Percentiles rank a stretch among this genome's conserved stretches.
Evolutionary conservation across 1,284 basidiomycete species (phyloP).

Genomic region (Moniliophthora roreri): DNA sequence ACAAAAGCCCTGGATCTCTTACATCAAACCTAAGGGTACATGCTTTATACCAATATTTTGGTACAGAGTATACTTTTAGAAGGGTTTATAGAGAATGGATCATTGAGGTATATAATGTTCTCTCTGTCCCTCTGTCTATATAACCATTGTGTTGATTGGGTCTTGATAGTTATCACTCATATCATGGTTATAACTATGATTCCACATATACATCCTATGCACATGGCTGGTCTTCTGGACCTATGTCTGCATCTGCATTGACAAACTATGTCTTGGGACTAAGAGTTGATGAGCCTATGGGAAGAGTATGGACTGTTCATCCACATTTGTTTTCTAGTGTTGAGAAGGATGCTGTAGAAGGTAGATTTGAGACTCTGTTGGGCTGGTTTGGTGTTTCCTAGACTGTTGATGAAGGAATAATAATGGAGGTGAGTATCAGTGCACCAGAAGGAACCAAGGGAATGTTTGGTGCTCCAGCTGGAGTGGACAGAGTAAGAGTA

Average conservation of each 20-base stretch:
- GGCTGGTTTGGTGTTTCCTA: slow-evolving; percentile 44
- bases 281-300: slow-evolving; percentile 21
- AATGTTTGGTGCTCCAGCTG: slow-evolving; percentile 6
- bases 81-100: slow-evolving; percentile 47
- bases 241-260: slow-evolving; percentile 26
- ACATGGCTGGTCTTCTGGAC: slow-evolving; percentile 28
- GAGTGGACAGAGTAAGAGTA: too few relatives aligned
- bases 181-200: slow-evolving; percentile 45
- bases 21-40: slow-evolving; percentile 48
- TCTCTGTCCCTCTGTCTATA: neutral
- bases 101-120: slow-evolving; percentile 35
- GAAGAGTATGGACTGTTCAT: slow-evolving; percentile 34
- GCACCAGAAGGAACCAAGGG: slow-evolving; percentile 18
- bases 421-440: slow-evolving; percentile 8
- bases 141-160: slow-evolving; percentile 1
- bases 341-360: slow-evolving; percentile 33
- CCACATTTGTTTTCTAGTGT: slow-evolving; percentile 32
- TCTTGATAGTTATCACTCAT: slow-evolving; percentile 35
- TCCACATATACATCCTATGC: slow-evolving; percentile 34
- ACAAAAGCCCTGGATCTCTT: slow-evolving; percentile 43
- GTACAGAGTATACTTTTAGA: slow-evolving; percentile 48
- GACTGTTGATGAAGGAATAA: slow-evolving; percentile 18
- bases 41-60: slow-evolving; percentile 42
- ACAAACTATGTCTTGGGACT: slow-evolving; percentile 28
- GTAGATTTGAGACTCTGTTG: slow-evolving; percentile 43